Conservation (phyloP, 2,329 filamentous ascomycete genomes). For the Bretziella fagacearum region DNA sequence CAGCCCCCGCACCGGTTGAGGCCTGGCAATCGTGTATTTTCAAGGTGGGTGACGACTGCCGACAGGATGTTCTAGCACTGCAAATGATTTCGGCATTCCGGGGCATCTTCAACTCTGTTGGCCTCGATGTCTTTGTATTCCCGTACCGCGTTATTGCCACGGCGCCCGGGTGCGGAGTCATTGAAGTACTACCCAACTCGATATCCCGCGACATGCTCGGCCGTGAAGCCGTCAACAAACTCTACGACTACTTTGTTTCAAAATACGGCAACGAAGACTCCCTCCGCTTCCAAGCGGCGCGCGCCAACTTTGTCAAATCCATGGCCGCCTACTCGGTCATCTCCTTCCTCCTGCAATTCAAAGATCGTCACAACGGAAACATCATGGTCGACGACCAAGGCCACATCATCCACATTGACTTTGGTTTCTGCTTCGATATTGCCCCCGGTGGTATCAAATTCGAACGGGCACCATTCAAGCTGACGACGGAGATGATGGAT, state of each 20-base stretch:
- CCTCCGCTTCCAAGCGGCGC: slow-evolving; percentile 82
- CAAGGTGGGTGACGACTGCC: slow-evolving; percentile 97
- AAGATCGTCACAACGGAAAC: slow-evolving; percentile 97
- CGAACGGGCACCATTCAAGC: slow-evolving; percentile 94
- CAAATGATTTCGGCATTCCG: slow-evolving; percentile 98
- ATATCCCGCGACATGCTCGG: slow-evolving; percentile 98
- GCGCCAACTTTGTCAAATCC: slow-evolving; percentile 95
- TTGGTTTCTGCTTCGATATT: slow-evolving; percentile 98
- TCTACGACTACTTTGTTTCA: slow-evolving; percentile 95
- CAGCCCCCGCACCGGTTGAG: slow-evolving; percentile 41
- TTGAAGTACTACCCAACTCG: slow-evolving; percentile 93
- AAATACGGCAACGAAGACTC: slow-evolving; percentile 97
- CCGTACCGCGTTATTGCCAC: slow-evolving; percentile 96
- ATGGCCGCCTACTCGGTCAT: slow-evolving; percentile 99
- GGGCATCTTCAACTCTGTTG: slow-evolving; percentile 88
- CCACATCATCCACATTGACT: slow-evolving; percentile 96
- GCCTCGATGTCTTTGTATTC: slow-evolving; percentile 91
- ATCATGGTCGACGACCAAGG: slow-evolving; percentile 98
- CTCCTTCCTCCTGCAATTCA: slow-evolving; percentile 93
- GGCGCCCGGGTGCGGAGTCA: slow-evolving; percentile 91
- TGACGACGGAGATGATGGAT: slow-evolving; percentile 94
- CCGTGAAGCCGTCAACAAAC: slow-evolving; percentile 88
- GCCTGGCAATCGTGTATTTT: slow-evolving; percentile 99
- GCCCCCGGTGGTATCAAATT: slow-evolving; percentile 94
- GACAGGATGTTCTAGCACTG: slow-evolving; percentile 87